These are phyloP conservation scores for Dendrobium chrysotoxum DNA, from an alignment of 106 monocot genomes.

Conservation along the genomic window DNA sequence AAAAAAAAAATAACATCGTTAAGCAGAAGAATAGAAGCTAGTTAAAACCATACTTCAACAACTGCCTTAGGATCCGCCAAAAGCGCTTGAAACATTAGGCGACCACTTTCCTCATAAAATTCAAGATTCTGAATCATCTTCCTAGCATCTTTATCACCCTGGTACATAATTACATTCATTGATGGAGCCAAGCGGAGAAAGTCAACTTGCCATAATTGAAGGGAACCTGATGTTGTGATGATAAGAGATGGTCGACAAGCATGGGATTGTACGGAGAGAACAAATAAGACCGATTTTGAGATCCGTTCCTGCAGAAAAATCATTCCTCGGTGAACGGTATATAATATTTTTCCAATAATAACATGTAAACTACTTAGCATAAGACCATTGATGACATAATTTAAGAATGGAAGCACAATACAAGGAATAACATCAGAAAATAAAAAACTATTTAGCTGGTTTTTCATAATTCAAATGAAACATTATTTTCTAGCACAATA, in stretches of 20 bases:
- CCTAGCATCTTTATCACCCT: constrained; percentile 38
- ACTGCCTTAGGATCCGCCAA: constrained; percentile 51
- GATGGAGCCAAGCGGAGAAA: constrained; percentile 46
- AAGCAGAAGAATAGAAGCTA: neutral
- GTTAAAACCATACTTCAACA: constrained; percentile 45
- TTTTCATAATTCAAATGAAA: neutral
- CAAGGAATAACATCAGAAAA: neutral
- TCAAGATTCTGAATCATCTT: constrained; percentile 45
- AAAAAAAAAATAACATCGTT: neutral
- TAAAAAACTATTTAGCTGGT: neutral
- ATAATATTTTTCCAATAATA: neutral
- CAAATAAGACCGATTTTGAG: constrained; percentile 44
- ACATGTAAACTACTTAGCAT: neutral
- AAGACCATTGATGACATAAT: neutral
- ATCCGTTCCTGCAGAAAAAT: constrained; percentile 47
- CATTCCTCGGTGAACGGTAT: neutral
- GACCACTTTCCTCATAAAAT: constrained; percentile 56
- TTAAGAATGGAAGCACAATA: neutral
- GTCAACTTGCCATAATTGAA: constrained; percentile 51
- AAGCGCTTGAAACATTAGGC: constrained; percentile 65
- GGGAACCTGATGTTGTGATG: constrained; percentile 29
- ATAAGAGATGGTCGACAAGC: constrained; percentile 49
- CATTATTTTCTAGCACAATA: neutral
- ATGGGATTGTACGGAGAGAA: constrained; percentile 28
- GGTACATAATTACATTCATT: constrained; percentile 48